Base-by-base conservation (phyloP, 1,284 basidiomycete species). In the Cryptococcus jaspeensis region DNA sequence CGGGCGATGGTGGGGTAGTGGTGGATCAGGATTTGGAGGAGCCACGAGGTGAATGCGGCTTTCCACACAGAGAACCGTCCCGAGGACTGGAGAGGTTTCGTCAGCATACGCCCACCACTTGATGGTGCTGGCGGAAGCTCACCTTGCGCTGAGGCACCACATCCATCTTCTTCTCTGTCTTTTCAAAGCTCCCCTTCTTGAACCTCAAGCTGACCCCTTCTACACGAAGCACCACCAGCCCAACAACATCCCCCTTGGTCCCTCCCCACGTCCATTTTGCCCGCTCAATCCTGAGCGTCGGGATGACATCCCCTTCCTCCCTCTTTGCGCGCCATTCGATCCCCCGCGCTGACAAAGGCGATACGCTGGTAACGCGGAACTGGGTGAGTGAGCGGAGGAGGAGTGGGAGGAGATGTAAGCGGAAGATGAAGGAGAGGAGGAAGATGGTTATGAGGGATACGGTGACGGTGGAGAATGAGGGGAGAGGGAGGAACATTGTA, bases 181-280 rank as follows among this genome's bases (percentile, higher is more conserved):
- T 52, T 13, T 39, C 20, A 18, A 39, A 37, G 5, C 52, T 15
- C 20, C 47, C 39, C n/a, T 53, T 53, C 35, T 52, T 57, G n/a
- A 54, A 20, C 39, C 71, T 58, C 15, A 69, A 35, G 12, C 58
- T 66, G 6, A 75, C 55, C 3, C 73, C 72, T 40, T 75, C 69
- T 0, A 72, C 43, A 15, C 56, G 46, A 6, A 75, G 52, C n/a
- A 73, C 66, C 22, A 74, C 48, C 23, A 70, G 57, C 12, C 73
- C 67, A 1, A 54, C 56, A 4, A 66, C 62, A 5, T 60, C 62
- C 5, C 55, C 58, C 13, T 58, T 57, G 51, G 37, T 46, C 20
- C 70, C 69, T 5, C 70, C 70, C 66, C 64, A 68, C 12, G 62
- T 59, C 71, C 67, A 75, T 38, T 61, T 58, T 2, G 64, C 61